Base-by-base conservation (phyloP, 331 rosid species). In the Quercus tomentella region DNA sequence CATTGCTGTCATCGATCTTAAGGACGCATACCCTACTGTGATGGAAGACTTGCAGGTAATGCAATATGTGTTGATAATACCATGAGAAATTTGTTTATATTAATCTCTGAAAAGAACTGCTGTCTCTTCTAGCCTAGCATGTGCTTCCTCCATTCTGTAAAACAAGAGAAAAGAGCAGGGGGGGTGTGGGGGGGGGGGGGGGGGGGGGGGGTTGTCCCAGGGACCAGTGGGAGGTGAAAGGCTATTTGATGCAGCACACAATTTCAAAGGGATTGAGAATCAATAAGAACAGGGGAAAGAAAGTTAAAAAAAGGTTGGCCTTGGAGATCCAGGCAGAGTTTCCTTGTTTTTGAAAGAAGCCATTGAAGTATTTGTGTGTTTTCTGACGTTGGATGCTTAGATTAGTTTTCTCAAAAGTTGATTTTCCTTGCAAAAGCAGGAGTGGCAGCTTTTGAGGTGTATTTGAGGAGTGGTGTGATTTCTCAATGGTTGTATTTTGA, bases 41-140 rank as follows among this genome's bases (percentile, higher is more conserved):
- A 88, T 91, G 92, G 99, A 96, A 62, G 99, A 93, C 85, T 93
- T 96, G 90, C 97, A 96, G 94, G 98, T 93, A 78, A 2, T 80
- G 51, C 52, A 35, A 56, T 66, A 77, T 77, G 4, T 66, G 75
- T 74, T 56, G 65, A 66, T 45, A n/a, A 41, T 11, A 30, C 72
- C 67, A n/a, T 65, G 43, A 58, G 26, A 31, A 65, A 75, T 52
- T 71, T 80, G 72, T 49, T 65, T 56, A 14, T 41, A 52, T 71
- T 57, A 77, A 10, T 72, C 16, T 49, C 54, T 10, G 54, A 49
- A 49, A 49, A 49, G 54, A 49, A 49, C 54, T 49, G 54, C 17
- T 49, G 17, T 5, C 54, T 10, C n/a, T 30, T 67, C n/a, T 33
- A 67, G 25, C 52, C 52, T 31, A 3, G 51, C 21, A 23, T 45